Conservation (phyloP, 2,329 filamentous ascomycete species). For the Rhynchosporium graminicola region DNA sequence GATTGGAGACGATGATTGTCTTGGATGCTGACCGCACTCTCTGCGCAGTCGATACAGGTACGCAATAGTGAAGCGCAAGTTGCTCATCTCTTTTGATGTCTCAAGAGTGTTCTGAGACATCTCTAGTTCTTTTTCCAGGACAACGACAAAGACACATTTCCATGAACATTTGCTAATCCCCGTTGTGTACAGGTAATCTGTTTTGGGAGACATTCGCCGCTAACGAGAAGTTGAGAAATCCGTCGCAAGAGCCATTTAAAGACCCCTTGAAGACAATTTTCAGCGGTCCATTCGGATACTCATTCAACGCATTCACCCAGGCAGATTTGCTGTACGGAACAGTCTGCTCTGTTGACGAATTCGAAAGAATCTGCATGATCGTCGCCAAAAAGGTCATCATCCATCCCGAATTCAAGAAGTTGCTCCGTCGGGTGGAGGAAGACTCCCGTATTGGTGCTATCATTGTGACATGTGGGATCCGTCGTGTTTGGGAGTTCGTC, state of each 20-base stretch:
- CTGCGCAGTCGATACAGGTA: slow-evolving; percentile 45
- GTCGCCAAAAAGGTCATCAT: slow-evolving; percentile 48
- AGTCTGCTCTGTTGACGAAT: slow-evolving; percentile 41
- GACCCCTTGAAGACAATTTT: slow-evolving; percentile 50
- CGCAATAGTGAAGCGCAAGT: too few relatives aligned
- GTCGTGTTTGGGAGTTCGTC: slow-evolving; percentile 56
- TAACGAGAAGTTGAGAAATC: not conserved
- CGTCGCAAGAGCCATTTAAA: not conserved
- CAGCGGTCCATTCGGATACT: slow-evolving; percentile 49
- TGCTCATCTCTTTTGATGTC: too few relatives aligned
- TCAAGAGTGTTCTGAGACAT: too few relatives aligned
- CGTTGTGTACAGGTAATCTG: slow-evolving; percentile 43
- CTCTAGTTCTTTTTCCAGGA: too few relatives aligned
- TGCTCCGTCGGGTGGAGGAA: slow-evolving; percentile 44
- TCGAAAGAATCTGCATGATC: slow-evolving; percentile 47
- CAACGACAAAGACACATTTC: too few relatives aligned
- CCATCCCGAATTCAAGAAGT: slow-evolving; percentile 48
- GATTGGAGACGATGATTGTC: slow-evolving; percentile 50
- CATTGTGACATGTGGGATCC: slow-evolving; percentile 57
- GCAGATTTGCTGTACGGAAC: slow-evolving; percentile 56
- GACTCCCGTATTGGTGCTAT: slow-evolving; percentile 47
- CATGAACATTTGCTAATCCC: too few relatives aligned
- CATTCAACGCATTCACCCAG: slow-evolving; percentile 56
- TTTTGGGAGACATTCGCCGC: slow-evolving; percentile 47
- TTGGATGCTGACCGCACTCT: slow-evolving; percentile 62